Conservation (phyloP, 495 filamentous ascomycete genomes). For the Entonaema liquescens region DNA sequence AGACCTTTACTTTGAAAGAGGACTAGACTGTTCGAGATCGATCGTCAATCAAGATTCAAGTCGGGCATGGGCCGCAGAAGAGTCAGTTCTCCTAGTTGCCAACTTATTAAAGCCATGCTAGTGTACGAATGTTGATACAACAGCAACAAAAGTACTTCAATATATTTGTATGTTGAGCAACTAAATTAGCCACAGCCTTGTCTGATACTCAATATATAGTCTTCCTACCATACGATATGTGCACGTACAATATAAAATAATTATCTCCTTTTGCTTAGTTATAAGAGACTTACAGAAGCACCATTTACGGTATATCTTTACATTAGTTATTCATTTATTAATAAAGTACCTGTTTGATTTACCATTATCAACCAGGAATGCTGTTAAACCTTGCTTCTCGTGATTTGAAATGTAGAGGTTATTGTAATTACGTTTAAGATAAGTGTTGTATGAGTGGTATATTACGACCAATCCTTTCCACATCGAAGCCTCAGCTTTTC, state of each 20-base stretch:
- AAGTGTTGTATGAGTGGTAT: not conserved
- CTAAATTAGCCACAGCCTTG: not conserved
- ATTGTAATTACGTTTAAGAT: not conserved
- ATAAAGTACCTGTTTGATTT: not conserved
- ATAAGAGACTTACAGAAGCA: no score
- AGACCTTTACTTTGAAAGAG: not conserved
- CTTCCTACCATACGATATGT: no score
- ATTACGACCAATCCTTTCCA: not conserved
- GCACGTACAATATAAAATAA: no score
- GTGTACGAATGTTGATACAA: not conserved
- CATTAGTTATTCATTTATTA: not conserved
- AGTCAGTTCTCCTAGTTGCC: not conserved
- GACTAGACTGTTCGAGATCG: slow-evolving; percentile 37
- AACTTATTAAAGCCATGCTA: slow-evolving; percentile 11
- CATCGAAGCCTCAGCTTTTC: not conserved
- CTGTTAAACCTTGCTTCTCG: slow-evolving; percentile 12
- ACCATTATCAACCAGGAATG: not conserved
- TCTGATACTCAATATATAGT: not conserved
- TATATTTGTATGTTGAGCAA: not conserved
- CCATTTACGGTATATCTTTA: no score
- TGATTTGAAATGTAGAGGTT: not conserved
- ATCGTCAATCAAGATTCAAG: slow-evolving; percentile 40
- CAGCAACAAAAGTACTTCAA: not conserved
- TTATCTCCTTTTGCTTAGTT: no score
- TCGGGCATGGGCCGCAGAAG: slow-evolving; percentile 20